Evolutionary conservation across 805 yeast genomes (phyloP).

Genomic region (Jamesozyma piceae): DNA sequence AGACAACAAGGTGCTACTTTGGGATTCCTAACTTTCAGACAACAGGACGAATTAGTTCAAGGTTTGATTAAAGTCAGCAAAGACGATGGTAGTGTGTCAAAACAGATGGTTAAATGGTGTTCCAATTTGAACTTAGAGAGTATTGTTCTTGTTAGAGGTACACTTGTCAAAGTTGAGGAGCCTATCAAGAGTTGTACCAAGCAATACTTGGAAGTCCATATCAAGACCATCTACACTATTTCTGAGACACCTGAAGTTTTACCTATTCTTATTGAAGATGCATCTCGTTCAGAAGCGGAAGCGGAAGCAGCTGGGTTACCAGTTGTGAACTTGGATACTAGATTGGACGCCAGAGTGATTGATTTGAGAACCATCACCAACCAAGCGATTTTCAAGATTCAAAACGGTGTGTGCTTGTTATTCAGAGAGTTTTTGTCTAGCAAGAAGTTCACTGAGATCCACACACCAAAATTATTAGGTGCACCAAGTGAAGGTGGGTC

Average conservation of each 20-base stretch:
- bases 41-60: conserved; percentile 75
- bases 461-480: conserved; percentile 90
- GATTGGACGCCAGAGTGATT: conserved; percentile 90
- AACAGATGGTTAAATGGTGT: conserved; percentile 96
- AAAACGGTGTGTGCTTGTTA: conserved; percentile 76
- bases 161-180: conserved; percentile 74
- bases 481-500: conserved; percentile 98
- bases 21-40: conserved; percentile 85
- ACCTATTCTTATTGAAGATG: conserved; percentile 94
- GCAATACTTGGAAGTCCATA: conserved; percentile 78
- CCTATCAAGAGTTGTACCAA: conserved; percentile 83
- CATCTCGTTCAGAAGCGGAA: conserved; percentile 87
- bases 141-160: conserved; percentile 85
- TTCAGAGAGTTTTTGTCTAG: conserved; percentile 78
- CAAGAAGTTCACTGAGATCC: conserved; percentile 77
- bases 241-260: conserved; percentile 86
- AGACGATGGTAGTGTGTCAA: conserved; percentile 61
- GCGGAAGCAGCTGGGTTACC: conserved; percentile 90
- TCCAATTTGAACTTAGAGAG: conserved; percentile 78
- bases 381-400: conserved; percentile 93
- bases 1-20: conserved; percentile 95
- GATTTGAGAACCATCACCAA: conserved; percentile 95
- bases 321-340: conserved; percentile 89
- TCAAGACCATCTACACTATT: conserved; percentile 63
- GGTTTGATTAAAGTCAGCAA: conserved; percentile 71